Base-by-base conservation (phyloP, 148 eudicot species). In the Chenopodium formosanum region DNA sequence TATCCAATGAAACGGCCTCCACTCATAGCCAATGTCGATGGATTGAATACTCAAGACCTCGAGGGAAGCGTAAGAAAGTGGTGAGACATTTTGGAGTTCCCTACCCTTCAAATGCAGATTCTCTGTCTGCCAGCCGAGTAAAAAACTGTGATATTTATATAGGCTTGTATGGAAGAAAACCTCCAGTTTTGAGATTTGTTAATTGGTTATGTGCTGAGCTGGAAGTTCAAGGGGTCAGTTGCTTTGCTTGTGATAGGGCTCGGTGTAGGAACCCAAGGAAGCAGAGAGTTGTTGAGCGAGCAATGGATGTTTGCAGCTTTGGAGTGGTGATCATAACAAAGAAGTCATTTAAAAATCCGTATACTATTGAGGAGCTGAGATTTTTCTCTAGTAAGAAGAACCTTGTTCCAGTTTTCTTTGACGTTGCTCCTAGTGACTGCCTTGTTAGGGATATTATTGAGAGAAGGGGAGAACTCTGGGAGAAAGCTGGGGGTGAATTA, bases 161-260 rank as follows among this genome's bases (percentile, higher is more conserved):
- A 79, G 99, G 99, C 29, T 88, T 96, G 82, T 90, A 91, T 79
- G 98, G 99, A 65, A 87, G 89, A 65, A 96, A 92, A 83, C 92
- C 99, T 68, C 85, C 89, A 44, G 79, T 96, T 46, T 82, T 92
- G 78, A 86, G 95, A 82, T 96, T 96, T 83, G 88, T 89, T 52
- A 92, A 91, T 77, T 96, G 99, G 99, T 94, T 96, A 68, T 88
- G 92, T n/a, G 90, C 98, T 58, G 99, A 96, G 87, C 82, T 96
- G 77, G 99, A 96, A 85, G 86, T 88, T 73, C 99, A 96, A 81
- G 99, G 99, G 52, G 77, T 96, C 82, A 96, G 97, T 84, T 94
- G 98, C 87, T 96, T 94, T 80, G 92, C 93, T 13, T 86, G 97
- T 27, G 99, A 96, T 67, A 90, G 99, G 80, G 88, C 98, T 80